Base-by-base conservation (phyloP, 2,329 filamentous ascomycete species). In the Lachnellula cervina region DNA sequence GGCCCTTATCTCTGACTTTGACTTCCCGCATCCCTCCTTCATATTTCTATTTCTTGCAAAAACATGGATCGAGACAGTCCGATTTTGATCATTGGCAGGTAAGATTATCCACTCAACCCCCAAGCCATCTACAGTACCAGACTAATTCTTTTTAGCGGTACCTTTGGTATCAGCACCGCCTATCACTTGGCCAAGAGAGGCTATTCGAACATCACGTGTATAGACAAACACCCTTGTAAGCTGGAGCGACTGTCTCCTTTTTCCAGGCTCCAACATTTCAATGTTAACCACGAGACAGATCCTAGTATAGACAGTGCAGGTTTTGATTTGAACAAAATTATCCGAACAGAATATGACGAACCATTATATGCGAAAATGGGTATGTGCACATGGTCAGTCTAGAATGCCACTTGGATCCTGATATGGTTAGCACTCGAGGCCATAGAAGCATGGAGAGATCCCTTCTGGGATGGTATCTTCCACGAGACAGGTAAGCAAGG, bases 141-240 rank as follows among this genome's bases (percentile, higher is more conserved):
- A 46, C 21, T 25, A 16, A 8, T 35, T 35, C n/a, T 44, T 11
- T 8, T 28, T 28, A 55, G 52, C 45, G 72, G 72, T 28, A 67
- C 71, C 53, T 75, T 73, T 55, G 72, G 74, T 37, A 65, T 75
- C 60, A 68, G 68, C 53, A 75, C 71, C 0, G 74, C 75, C 0
- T 62, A 75, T 38, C 72, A 74, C 61, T 68, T 77, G 5, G 71
- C 70, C 4, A 64, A 66, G 45, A 62, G 73, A 8, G 77, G 77
- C 3, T 80, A 78, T 62, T 66, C 13, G 3, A 69, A 75, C 56
- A 69, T 79, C n/a, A 78, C 72, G 7, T 70, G 80, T 17, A 70
- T 80, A 48, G 77, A 80, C 60, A 73, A 72, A 59, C 76, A 79
- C 59, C 69, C 73, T 35, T 71, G 13, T 76, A 74, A 51, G 60